Evolutionary conservation across 148 eudicot genomes (phyloP), one percentile per base, ranked within the genome.

Genomic region (Silene conica): DNA sequence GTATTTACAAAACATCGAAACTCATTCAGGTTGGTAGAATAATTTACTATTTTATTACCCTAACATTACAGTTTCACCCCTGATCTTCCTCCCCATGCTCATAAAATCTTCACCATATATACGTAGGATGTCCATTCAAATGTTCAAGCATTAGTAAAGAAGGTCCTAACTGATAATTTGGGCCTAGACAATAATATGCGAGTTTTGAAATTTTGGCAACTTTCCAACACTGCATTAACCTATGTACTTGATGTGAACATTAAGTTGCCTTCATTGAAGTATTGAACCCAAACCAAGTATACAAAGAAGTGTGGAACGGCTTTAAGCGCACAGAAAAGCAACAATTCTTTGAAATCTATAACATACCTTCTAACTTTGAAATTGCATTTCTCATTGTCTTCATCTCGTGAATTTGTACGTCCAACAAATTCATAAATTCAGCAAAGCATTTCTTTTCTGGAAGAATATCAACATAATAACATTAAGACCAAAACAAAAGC

Each of bases 401-500:
- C 84, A 94, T 89, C 77, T 91, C 98, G 77, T 77, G 92, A 58
- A 91, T 81, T 83, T 94, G 98, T 69, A 77, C 77, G 25, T 82
- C 89, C 80, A 91, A 69, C 85, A 88, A 82, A 31, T 69, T 87
- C 85, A 87, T 79, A 72, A 94, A 87, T 67, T 94, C 96, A 77
- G 81, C 81, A 43, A 88, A 85, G 79, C 67, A 83, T 79, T 76
- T 77, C 72, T 84, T 87, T 77, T 87, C 94, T 89, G 90, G 8
- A 41, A 80, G 8, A 43, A 61, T 54, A 60, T 61, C 21, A 74
- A 77, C 41, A 31, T 63, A 55, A 61, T 43, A 15, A 70, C 7
- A 59, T 56, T 34, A 52, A 61, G 55, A 45, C 57, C 58, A 31
- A 45, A 38, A 62, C 63, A 55, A 25, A 28, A 65, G 16, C 28